Percentiles rank a stretch among this genome's conserved stretches.
Conservation (phyloP, 2,329 filamentous ascomycete genomes). For the Xylariaceae sp. region DNA sequence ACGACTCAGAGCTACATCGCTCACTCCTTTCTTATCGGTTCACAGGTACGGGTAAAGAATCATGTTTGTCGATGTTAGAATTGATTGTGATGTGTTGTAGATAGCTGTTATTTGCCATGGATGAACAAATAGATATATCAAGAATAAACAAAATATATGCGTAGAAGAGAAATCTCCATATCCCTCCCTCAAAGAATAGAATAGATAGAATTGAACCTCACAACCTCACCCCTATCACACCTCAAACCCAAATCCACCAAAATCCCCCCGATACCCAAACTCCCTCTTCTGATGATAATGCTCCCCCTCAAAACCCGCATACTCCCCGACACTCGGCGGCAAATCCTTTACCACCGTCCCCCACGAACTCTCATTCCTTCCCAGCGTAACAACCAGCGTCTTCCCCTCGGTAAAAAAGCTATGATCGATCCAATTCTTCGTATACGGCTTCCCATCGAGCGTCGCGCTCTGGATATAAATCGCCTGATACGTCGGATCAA, state of each 20-base stretch:
- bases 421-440: slow-evolving; percentile 63
- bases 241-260: background rate
- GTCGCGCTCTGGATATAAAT: slow-evolving; percentile 63
- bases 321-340: slow-evolving; percentile 52
- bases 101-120: too few species aligned
- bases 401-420: slow-evolving; percentile 62
- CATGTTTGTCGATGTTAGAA: too few species aligned
- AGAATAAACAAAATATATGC: too few species aligned
- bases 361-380: slow-evolving; percentile 58
- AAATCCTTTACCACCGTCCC: slow-evolving; percentile 55
- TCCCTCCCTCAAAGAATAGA: background rate
- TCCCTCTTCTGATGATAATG: background rate
- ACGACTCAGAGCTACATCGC: too few species aligned
- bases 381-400: slow-evolving; percentile 57
- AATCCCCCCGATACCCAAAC: background rate
- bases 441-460: slow-evolving; percentile 55
- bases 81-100: too few species aligned
- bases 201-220: too few species aligned
- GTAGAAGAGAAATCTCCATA: background rate
- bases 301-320: slow-evolving; percentile 29
- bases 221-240: background rate
- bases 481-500: slow-evolving; percentile 52
- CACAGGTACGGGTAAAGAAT: too few species aligned
- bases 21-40: too few species aligned
- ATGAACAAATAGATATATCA: too few species aligned